phyloP scores from a whole-genome alignment of 2,329 filamentous ascomycete species.

The Mollisia scopiformis region DNA sequence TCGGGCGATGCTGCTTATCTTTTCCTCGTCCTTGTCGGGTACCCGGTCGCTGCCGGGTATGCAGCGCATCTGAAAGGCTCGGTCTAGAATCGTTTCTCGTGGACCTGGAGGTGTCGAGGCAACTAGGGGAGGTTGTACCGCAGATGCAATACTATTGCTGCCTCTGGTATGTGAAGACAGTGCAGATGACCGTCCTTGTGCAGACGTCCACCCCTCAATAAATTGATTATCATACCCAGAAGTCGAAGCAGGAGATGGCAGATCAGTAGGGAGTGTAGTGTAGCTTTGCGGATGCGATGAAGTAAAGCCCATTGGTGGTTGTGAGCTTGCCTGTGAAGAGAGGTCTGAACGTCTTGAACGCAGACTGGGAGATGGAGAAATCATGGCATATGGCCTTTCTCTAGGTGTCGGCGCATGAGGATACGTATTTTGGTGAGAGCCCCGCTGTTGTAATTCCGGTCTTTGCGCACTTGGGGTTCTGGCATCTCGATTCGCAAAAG shows the following conservation, averaged over 20 bases:
- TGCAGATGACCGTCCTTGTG: slow-evolving; percentile 60
- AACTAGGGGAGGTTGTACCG: slow-evolving; percentile 44
- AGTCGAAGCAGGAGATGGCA: slow-evolving; percentile 59
- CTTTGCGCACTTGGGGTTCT: slow-evolving; percentile 23
- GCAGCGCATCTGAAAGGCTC: slow-evolving; percentile 64
- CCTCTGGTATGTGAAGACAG: slow-evolving; percentile 57
- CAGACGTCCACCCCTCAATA: slow-evolving; percentile 63
- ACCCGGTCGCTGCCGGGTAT: slow-evolving; percentile 63
- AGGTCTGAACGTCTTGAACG: slow-evolving; percentile 65
- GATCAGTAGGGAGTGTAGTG: slow-evolving; percentile 54
- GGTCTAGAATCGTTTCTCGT: slow-evolving; percentile 68
- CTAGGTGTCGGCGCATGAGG: slow-evolving; percentile 33
- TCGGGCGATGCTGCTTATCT: slow-evolving; percentile 64
- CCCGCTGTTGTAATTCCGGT: slow-evolving; percentile 49
- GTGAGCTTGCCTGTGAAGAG: slow-evolving; percentile 45
- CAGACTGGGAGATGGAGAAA: slow-evolving; percentile 62
- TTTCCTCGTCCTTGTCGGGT: slow-evolving; percentile 55
- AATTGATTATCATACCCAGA: slow-evolving; percentile 57
- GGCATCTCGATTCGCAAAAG: slow-evolving; percentile 30
- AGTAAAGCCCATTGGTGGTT: slow-evolving; percentile 51
- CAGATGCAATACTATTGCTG: slow-evolving; percentile 58
- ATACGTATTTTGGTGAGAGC: slow-evolving; percentile 38
- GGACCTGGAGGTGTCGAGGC: slow-evolving; percentile 47
- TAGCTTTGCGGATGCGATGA: slow-evolving; percentile 49
- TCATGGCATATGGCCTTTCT: slow-evolving; percentile 51